Conservation (phyloP, 192 early-diverging fungal species). For the Coemansia javaensis region DNA sequence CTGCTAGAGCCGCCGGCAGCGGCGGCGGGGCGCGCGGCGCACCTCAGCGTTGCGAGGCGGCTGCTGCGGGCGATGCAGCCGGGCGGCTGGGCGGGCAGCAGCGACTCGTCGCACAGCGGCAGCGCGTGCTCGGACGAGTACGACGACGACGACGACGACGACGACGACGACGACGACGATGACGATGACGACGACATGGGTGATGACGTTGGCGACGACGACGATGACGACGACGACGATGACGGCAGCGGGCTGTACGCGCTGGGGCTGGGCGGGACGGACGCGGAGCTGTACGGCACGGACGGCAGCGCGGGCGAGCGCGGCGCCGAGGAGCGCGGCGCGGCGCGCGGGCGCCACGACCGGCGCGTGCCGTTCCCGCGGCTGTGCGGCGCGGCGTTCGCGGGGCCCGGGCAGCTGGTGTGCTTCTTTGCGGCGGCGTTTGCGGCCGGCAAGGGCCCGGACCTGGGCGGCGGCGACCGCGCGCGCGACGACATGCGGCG, state of each 20-base stretch:
- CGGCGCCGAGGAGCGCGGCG: slow-evolving; percentile 11
- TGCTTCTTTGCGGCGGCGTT: slow-evolving; percentile 48
- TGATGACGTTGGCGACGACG: slow-evolving; percentile 6
- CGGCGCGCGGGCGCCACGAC: slow-evolving; percentile 28
- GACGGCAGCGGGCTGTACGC: too few species aligned
- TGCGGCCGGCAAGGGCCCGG: slow-evolving; percentile 34
- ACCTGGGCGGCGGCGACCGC: slow-evolving; percentile 5
- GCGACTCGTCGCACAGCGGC: too few species aligned
- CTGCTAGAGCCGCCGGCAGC: slow-evolving; percentile 5
- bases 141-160: neutral
- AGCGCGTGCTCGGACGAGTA: neutral
- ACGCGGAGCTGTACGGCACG: slow-evolving; percentile 12
- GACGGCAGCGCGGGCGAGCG: slow-evolving; percentile 4
- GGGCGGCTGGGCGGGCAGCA: too few species aligned
- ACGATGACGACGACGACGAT: slow-evolving; percentile 13
- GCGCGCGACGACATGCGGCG: slow-evolving; percentile 34
- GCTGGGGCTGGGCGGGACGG: too few species aligned
- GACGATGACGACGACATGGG: slow-evolving; percentile 9
- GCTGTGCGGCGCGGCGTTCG: slow-evolving; percentile 50
- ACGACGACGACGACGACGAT: slow-evolving; percentile 1
- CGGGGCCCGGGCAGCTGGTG: slow-evolving; percentile 38
- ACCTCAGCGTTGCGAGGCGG: too few species aligned
- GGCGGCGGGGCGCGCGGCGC: neutral
- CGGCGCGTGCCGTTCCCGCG: slow-evolving; percentile 44
- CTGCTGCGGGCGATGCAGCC: too few species aligned